These are phyloP conservation scores for Lobosporangium transversale DNA, from an alignment of 192 early-diverging fungal species.

Conservation along the genomic window DNA sequence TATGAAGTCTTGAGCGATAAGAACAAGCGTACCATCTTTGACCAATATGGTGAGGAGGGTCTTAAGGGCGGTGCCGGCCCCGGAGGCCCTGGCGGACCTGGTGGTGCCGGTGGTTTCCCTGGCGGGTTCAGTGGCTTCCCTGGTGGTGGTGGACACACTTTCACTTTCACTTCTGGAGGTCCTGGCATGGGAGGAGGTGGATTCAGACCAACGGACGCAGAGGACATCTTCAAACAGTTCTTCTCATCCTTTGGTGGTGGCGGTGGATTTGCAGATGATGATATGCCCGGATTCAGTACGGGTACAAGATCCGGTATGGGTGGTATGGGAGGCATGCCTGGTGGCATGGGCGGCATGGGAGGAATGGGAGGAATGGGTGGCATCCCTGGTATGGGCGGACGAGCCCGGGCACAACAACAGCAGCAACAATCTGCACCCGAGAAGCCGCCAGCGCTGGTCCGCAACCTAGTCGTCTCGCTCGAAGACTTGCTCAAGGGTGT, in stretches of 20 bases:
- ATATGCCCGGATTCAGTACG: conserved; percentile 23
- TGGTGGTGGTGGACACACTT: conserved; percentile 71
- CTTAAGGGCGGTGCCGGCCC: conserved; percentile 81
- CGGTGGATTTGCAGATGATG: conserved; percentile 28
- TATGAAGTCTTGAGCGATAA: conserved; percentile 95
- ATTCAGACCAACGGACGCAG: conserved; percentile 77
- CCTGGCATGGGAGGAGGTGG: conserved; percentile 58
- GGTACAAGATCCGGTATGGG: conserved; percentile 49
- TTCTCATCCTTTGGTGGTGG: conserved; percentile 76
- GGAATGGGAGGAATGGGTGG: conserved; percentile 56
- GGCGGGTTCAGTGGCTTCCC: conserved; percentile 67
- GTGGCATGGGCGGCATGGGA: conserved; percentile 54
- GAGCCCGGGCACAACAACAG: conserved; percentile 17
- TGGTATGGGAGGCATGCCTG: conserved; percentile 60
- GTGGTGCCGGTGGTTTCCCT: conserved; percentile 64
- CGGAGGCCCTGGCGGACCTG: conserved; percentile 65
- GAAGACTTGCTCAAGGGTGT: conserved; percentile 92
- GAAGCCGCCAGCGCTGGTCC: conserved; percentile 72
- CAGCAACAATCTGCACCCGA: conserved; percentile 27
- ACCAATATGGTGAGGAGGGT: conserved; percentile 95
- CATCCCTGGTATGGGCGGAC: conserved; percentile 15
- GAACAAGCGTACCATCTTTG: conserved; percentile 94
- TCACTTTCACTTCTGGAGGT: conserved; percentile 65
- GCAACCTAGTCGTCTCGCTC: conserved; percentile 80
- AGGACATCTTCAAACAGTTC: conserved; percentile 92